These are phyloP conservation scores for Penicillium chermesinum DNA, from an alignment of 495 filamentous ascomycete species.

Conservation along the genomic window DNA sequence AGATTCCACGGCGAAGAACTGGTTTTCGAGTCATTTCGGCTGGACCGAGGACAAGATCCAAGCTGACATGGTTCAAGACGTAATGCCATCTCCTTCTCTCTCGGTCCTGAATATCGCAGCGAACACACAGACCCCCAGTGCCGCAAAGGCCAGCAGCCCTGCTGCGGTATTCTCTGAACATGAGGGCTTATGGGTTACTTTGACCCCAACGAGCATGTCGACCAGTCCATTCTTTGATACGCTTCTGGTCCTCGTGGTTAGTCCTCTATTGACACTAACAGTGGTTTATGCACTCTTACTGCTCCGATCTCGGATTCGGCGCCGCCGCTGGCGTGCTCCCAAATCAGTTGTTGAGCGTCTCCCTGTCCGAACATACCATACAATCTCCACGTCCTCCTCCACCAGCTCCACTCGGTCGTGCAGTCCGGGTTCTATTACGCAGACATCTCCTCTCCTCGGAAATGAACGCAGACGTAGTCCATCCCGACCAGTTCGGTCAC, in stretches of 20 bases:
- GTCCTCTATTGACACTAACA: constrained; percentile 84
- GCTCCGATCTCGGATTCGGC: constrained; percentile 80
- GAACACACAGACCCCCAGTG: constrained; percentile 14
- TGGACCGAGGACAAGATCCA: constrained; percentile 17
- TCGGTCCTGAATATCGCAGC: not conserved
- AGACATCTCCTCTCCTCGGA: constrained; percentile 68
- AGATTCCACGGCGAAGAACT: constrained; percentile 18
- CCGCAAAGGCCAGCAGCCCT: constrained; percentile 7
- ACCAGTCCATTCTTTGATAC: constrained; percentile 97
- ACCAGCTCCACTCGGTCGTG: constrained; percentile 48
- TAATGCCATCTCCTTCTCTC: constrained; percentile 11
- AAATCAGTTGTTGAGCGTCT: constrained; percentile 92
- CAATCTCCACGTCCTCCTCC: constrained; percentile 54
- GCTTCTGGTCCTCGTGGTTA: constrained; percentile 84
- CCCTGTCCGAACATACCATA: constrained; percentile 93
- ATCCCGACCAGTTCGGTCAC: constrained; percentile 45
- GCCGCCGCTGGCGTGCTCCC: constrained; percentile 89
- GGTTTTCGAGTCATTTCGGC: constrained; percentile 37
- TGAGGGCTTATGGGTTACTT: constrained; percentile 90
- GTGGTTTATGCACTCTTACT: constrained; percentile 89
- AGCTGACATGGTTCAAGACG: constrained; percentile 5
- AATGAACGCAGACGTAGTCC: constrained; percentile 21
- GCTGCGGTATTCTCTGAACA: constrained; percentile 43
- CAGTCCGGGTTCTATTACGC: constrained; percentile 52
- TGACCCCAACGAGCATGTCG: constrained; percentile 85